Conservation (phyloP, 345 rosid species). For the Moricandia moricandioides region DNA sequence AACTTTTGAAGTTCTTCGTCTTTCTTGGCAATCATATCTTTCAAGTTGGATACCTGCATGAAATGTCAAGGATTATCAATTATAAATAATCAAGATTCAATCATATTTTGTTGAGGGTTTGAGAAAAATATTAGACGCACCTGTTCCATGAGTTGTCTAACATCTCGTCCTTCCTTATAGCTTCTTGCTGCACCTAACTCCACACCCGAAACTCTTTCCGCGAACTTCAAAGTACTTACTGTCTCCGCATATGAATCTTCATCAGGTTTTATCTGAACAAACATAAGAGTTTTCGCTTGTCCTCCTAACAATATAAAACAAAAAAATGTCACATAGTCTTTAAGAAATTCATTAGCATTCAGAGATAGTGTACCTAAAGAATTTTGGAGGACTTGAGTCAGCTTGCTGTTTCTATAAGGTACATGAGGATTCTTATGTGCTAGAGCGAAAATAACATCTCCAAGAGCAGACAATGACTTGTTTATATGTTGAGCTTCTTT, state of each 20-base stretch:
- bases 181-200: conserved; percentile 89
- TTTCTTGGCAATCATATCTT: conserved; percentile 59
- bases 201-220: conserved; percentile 90
- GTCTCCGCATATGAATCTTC: conserved; percentile 80
- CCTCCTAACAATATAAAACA: conserved; percentile 52
- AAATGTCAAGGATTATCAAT: conserved; percentile 9
- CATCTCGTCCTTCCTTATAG: conserved; percentile 75
- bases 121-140: conserved; percentile 22
- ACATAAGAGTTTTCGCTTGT: conserved; percentile 91
- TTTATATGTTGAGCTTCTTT: conserved; percentile 93
- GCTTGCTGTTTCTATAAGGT: conserved; percentile 90
- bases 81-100: neutral
- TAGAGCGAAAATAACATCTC: conserved; percentile 84
- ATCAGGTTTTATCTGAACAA: conserved; percentile 97
- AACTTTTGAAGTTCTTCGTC: conserved; percentile 68
- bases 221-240: conserved; percentile 81
- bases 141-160: conserved; percentile 86
- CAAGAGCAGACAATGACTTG: conserved; percentile 87
- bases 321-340: neutral
- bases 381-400: conserved; percentile 94
- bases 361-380: conserved; percentile 56
- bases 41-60: conserved; percentile 63
- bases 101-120: neutral
- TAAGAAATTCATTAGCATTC: neutral
- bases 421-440: conserved; percentile 80